Evolutionary conservation across 192 early-diverging fungal species (phyloP), one percentile per base, ranked within the genome.

Genomic region (Polychytrium aggregatum): DNA sequence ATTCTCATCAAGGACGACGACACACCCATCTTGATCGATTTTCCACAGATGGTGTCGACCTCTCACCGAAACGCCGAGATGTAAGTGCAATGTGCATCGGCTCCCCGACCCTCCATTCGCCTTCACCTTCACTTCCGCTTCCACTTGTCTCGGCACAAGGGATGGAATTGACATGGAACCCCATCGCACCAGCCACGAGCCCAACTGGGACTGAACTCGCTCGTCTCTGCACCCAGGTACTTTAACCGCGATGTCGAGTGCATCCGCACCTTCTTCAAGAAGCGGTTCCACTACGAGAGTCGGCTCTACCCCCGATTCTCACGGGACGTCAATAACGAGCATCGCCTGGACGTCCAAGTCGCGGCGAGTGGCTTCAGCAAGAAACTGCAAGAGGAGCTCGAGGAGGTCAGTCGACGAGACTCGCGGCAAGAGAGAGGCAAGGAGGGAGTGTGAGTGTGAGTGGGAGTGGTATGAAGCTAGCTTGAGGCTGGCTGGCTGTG

Each of bases 21-120:
- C 17, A 63, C 77, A 1, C 94, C 97, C 14, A 65, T 97, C 7
- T 67, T 99, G 37, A 99, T 99, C 47, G 97, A 99, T 74, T 99
- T 99, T 53, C 97, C 97, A 1, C 97, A 99, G 65, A 99, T 99
- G 97, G 90, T 99, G 17, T 98, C 94, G 14, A 99, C 86, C 0
- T 86, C 84, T 16, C 97, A 99, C 52, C 49, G 72, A 10, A 97
- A 99, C 57, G 97, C 94, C 17, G 90, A 97, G 71, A 85, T 69
- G 67, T 84, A 59, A 37, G 39, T 2, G 38, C 10, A n/a, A n/a
- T n/a, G n/a, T n/a, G n/a, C n/a, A n/a, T n/a, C n/a, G n/a, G n/a
- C n/a, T n/a, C n/a, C n/a, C n/a, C 20, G 34, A 50, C n/a, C 24
- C 47, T 33, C 25, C 17, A 26, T 46, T 13, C 14, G 21, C 13